Base-by-base conservation (phyloP, 2,329 filamentous ascomycete genomes). In the Botrytis cinerea region DNA sequence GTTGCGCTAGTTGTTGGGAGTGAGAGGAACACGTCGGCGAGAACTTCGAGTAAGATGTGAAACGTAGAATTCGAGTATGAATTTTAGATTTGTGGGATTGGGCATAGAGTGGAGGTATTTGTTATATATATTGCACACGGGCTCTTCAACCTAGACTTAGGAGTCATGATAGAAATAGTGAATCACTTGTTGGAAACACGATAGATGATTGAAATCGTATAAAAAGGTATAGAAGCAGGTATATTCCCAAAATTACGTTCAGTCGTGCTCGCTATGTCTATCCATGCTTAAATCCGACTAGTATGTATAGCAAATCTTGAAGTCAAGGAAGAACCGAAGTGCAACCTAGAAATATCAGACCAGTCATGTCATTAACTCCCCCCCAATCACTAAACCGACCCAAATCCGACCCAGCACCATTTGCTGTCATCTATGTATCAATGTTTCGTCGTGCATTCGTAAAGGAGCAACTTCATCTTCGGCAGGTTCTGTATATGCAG, bases 1-100 rank as follows among this genome's bases (percentile, higher is more conserved):
- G 87, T 93, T 74, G 87, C 86, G 32, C 83, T 94, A 79, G 87
- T 91, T 45, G 78, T 94, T 63, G 85, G 85, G 74, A 85, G 87
- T n/a, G 86, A 86, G 78, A 87, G 91, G 77, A 94, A 94, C 81
- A 82, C 78, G 35, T 78, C 77, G 54, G 78, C 77, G 62, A 76
- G 80, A 38, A 74, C 51, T 25, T 74, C 61, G 32, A 74, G 68
- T 45, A 61, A 60, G 35, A 20, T 76, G 74, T 73, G 77, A 78
- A 48, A 75, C 61, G 45, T 5, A 46, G 35, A 57, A 70, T 66
- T 54, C n/a, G 46, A 40, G 18, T 28, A 43, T 32, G 43, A n/a
- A 4, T 20, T 25, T 45, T 57, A 35, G 6, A 51, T 10, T 38
- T 54, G 10, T 48, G 59, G 32, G 32, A 35, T 48, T 18, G 43